Percentiles rank a stretch among this genome's conserved stretches.
phyloP scores from a whole-genome alignment of 2,329 filamentous ascomycete species.

The Alternaria sp. region DNA sequence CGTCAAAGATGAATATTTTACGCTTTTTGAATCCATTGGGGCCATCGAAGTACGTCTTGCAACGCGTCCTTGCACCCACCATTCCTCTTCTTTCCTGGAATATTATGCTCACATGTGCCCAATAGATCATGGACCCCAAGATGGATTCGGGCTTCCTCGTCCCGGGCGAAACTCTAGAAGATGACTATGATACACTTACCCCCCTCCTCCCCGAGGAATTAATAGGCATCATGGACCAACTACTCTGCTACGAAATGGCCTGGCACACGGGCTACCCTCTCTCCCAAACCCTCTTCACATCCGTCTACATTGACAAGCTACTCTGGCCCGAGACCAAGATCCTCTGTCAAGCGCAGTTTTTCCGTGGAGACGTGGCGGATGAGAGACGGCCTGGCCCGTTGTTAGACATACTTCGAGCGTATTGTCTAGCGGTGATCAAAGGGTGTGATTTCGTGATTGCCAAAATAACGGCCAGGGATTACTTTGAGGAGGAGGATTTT shows the following conservation, averaged over 20 bases:
- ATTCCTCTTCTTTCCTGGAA: not conserved
- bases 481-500: conserved; percentile 98
- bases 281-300: conserved; percentile 93
- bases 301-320: conserved; percentile 85
- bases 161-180: conserved; percentile 81
- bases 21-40: conserved; percentile 91
- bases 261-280: conserved; percentile 98
- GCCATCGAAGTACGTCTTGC: conserved; percentile 69
- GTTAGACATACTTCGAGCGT: conserved; percentile 75
- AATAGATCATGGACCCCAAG: conserved; percentile 96
- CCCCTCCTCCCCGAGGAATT: conserved; percentile 79
- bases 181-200: conserved; percentile 78
- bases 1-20: conserved; percentile 93
- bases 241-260: conserved; percentile 93
- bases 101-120: not conserved
- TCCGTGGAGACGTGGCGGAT: conserved; percentile 50
- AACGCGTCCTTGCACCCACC: not conserved
- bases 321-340: conserved; percentile 73
- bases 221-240: conserved; percentile 91
- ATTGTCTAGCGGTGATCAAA: conserved; percentile 86
- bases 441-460: conserved; percentile 81
- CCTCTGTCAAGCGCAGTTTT: conserved; percentile 71
- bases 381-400: conserved; percentile 37
- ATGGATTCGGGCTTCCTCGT: conserved; percentile 94
- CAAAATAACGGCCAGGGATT: conserved; percentile 82